A percentile compares a stretch with the other conserved stretches of the same genome.
Evolutionary conservation across 805 yeast genomes (phyloP).

Genomic region (Starmera caribaea): DNA sequence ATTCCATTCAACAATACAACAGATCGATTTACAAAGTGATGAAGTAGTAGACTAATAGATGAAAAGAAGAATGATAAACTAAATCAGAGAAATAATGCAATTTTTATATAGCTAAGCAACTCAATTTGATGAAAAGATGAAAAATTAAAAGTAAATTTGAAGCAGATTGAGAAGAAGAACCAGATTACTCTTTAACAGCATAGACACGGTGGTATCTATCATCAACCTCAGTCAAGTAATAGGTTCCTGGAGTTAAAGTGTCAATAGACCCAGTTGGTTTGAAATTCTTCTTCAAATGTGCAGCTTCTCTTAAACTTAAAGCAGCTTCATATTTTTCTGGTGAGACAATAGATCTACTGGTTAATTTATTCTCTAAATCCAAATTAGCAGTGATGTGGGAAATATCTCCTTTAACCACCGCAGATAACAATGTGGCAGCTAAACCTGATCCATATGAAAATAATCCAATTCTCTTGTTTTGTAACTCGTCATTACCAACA

Average conservation of each 20-base stretch:
- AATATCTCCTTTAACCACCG: conserved; percentile 74
- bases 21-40: too few species aligned
- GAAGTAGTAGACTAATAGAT: too few species aligned
- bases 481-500: conserved; percentile 65
- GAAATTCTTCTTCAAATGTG: conserved; percentile 73
- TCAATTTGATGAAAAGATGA: conserved; percentile 2
- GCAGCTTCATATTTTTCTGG: conserved; percentile 81
- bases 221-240: conserved; percentile 75
- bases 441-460: conserved; percentile 98
- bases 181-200: conserved; percentile 47
- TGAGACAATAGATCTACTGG: conserved; percentile 50
- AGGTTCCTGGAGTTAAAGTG: conserved; percentile 61
- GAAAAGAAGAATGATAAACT: too few species aligned
- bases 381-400: conserved; percentile 52
- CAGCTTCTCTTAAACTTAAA: conserved; percentile 77
- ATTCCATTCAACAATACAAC: too few species aligned
- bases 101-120: not conserved
- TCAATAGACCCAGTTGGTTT: conserved; percentile 76
- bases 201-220: conserved; percentile 84
- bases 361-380: conserved; percentile 59
- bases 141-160: too few species aligned
- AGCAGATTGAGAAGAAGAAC: too few species aligned
- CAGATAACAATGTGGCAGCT: conserved; percentile 82
- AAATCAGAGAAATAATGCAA: too few species aligned
- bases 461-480: conserved; percentile 77